Evolutionary conservation across 2,329 filamentous ascomycete genomes (phyloP).

Genomic region (Lizonia empirigonia): DNA sequence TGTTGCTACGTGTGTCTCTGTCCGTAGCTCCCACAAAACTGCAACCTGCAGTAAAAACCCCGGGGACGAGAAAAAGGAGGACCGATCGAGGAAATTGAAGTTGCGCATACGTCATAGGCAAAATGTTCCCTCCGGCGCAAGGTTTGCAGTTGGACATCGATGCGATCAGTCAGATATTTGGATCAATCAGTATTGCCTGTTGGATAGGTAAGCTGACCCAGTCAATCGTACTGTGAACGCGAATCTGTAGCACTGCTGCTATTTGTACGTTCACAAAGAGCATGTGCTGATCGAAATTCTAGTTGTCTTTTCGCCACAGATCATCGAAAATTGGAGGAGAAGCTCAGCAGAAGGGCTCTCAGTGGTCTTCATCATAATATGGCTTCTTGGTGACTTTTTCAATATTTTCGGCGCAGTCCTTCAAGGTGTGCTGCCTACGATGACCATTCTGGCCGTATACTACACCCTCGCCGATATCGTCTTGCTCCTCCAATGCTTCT

Average conservation of each 20-base stretch:
- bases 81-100: not conserved
- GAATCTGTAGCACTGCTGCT: not conserved
- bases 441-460: slow-evolving; percentile 93
- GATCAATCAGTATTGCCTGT: slow-evolving; percentile 94
- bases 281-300: slow-evolving; percentile 17
- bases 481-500: slow-evolving; percentile 87
- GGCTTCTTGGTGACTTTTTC: slow-evolving; percentile 93
- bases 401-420: slow-evolving; percentile 93
- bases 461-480: slow-evolving; percentile 93
- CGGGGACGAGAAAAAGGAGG: not conserved
- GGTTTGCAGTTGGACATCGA: slow-evolving; percentile 78
- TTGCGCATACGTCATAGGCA: slow-evolving; percentile 39
- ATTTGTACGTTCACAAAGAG: not conserved
- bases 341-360: slow-evolving; percentile 86
- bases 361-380: slow-evolving; percentile 88
- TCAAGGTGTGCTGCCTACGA: slow-evolving; percentile 90
- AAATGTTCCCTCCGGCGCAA: slow-evolving; percentile 61
- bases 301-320: slow-evolving; percentile 94
- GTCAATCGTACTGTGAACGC: not conserved
- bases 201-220: slow-evolving; percentile 66
- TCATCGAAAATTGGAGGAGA: slow-evolving; percentile 90
- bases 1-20: not conserved
- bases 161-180: slow-evolving; percentile 90
- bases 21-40: too few species aligned
- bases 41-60: not conserved